Evolutionary conservation across 139 green algal species (phyloP), one percentile per base, ranked within the genome.

Genomic region (Gonium pectorale): DNA sequence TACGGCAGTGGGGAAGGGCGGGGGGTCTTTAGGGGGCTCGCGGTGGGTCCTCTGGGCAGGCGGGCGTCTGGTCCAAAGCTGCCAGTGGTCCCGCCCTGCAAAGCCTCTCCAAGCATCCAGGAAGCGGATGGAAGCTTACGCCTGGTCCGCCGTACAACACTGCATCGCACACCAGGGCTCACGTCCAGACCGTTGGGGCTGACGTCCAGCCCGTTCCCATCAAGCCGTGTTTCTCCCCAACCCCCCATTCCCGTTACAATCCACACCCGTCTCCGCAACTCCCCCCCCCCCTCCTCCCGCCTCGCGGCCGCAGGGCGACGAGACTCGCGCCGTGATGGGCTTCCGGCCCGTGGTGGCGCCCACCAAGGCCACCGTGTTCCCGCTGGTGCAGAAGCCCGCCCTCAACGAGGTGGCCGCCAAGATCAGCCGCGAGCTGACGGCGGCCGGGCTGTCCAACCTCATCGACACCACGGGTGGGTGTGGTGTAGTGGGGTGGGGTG

Each of bases 331-430:
- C 3, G 88, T 91, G 64, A 86, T 91, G 82, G 69, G 66, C 67
- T 99, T 99, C 92, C 93, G 90, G 1, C 96, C 97, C 0, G 46
- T 98, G 35, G 93, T 98, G n/a, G 97, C 97, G 5, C 97, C 97
- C 56, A 92, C 97, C 87, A 99, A 99, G 94, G 96, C 91, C 73
- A 98, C 97, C 9, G 95, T 99, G 40, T 98, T 99, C 90, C 88
- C 88, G n/a, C 83, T 91, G 83, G 33, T 96, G 56, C 88, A 94
- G 67, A 90, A 95, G 51, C 68, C 81, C 24, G 88, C 95, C 74
- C 88, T 99, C 13, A 93, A 96, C 46, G 87, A 88, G 38, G n/a
- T 81, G 24, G 91, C 94, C 0, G 54, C 88, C 52, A 74, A 82
- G n/a, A 79, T 98, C 54, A 90, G 83, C 5, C 68, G 68, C 7